Conservation (phyloP, 2,329 filamentous ascomycete genomes). For the Microthyrium microscopicum region DNA sequence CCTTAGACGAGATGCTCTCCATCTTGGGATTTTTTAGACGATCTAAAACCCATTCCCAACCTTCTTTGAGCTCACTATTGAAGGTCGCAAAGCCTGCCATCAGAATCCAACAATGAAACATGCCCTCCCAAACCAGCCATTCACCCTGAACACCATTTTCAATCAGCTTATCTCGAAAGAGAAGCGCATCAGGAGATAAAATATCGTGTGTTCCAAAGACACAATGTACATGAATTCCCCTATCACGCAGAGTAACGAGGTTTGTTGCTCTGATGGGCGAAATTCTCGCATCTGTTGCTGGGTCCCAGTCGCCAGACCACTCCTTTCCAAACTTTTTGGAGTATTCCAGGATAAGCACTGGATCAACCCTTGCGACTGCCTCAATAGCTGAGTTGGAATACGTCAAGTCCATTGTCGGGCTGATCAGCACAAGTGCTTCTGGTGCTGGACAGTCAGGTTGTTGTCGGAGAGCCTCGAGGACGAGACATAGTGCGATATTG, state of each 20-base stretch:
- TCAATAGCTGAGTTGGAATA: constrained; percentile 29
- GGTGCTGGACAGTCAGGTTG: constrained; percentile 9
- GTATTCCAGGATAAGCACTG: constrained; percentile 27
- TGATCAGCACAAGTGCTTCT: constrained; percentile 27
- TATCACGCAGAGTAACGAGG: constrained; percentile 20
- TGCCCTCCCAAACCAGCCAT: constrained; percentile 42
- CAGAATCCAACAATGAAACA: constrained; percentile 44
- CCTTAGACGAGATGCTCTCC: no score
- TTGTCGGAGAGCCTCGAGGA: constrained; percentile 22
- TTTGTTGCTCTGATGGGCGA: constrained; percentile 31
- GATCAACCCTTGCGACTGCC: constrained; percentile 25
- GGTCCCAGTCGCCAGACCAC: constrained; percentile 27
- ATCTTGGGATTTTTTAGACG: no score
- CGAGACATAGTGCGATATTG: constrained; percentile 31
- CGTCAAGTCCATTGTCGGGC: constrained; percentile 32
- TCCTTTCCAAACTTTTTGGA: constrained; percentile 25
- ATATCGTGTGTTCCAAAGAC: constrained; percentile 37
- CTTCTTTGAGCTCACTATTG: no score
- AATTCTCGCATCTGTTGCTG: constrained; percentile 27
- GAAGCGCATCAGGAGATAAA: constrained; percentile 33
- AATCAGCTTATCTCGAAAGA: constrained; percentile 30
- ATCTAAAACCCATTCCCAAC: no score
- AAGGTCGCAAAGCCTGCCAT: no score
- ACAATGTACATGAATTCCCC: constrained; percentile 33
- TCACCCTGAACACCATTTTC: constrained; percentile 29